Base-by-base conservation (phyloP, 495 filamentous ascomycete species). In the Parachaetomium inaequale region DNA sequence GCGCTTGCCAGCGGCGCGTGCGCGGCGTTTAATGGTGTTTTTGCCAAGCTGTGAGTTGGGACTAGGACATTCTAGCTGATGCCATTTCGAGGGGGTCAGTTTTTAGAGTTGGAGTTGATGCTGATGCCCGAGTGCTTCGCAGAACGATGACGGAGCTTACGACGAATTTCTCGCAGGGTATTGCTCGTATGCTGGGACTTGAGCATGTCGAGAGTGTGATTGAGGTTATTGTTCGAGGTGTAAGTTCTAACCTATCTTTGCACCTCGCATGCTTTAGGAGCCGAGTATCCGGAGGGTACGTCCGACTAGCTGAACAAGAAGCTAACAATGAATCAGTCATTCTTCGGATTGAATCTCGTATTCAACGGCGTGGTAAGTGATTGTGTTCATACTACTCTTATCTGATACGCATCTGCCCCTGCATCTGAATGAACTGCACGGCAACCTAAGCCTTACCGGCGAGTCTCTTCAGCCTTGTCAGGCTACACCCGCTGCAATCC, bases 11-110 rank as follows among this genome's bases (percentile, higher is more conserved):
- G 89, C 72, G 94, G 94, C 38, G 86, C 88, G 10, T 97, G 92
- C 73, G 94, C 94, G 15, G 91, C 92, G 38, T 85, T 94, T 66
- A 98, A 98, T 68, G 93, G 94, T 32, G 88, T 96, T 26, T 98
- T 98, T 77, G 94, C 94, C 0, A 98, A 97, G 74, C 78, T 98
- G 91, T 95, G 81, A 68, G 83, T 78, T 56, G 28, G 1, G 7
- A 7, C 1, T 21, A 3, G 40, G 15, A 14, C n/a, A n/a, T n/a
- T n/a, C 21, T 11, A n/a, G 42, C 17, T 46, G n/a, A 23, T 46
- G 17, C 7, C 19, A 6, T 7, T 42, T 23, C 19, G 19, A 40
- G 10, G 53, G 21, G n/a, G 31, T 19, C 40, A 7, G 50, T 53
- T 40, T 46, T 4, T 42, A 4, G 25, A 2, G 7, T 52, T 42